Percentiles rank a stretch among this genome's conserved stretches.
These are phyloP conservation scores for Aspergillus wentii DNA, from an alignment of 495 filamentous ascomycete genomes.

Conservation along the genomic window DNA sequence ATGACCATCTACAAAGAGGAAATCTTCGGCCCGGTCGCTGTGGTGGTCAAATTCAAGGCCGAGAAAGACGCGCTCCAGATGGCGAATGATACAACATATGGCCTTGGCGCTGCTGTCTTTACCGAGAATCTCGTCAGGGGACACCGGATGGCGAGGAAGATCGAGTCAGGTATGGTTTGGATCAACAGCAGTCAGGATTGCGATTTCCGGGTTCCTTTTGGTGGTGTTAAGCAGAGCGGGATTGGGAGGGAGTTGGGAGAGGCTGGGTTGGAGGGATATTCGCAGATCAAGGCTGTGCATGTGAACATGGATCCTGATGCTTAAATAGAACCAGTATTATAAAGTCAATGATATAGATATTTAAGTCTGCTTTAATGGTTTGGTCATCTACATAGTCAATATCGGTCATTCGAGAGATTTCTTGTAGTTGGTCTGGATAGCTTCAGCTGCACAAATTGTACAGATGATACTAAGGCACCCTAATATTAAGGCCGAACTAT, in stretches of 20 bases:
- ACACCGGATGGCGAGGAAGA: constrained; percentile 74
- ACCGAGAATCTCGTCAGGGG: constrained; percentile 72
- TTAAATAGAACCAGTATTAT: too few relatives aligned
- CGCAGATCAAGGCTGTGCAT: constrained; percentile 72
- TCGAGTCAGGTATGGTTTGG: constrained; percentile 96
- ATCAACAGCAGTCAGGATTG: constrained; percentile 79
- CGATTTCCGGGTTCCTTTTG: constrained; percentile 74
- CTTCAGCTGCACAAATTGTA: too few relatives aligned
- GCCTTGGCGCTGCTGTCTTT: constrained; percentile 82
- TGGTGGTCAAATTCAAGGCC: constrained; percentile 70
- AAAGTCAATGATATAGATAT: too few relatives aligned
- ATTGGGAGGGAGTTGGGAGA: constrained; percentile 87
- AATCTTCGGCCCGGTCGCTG: constrained; percentile 87
- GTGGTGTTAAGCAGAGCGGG: constrained; percentile 91
- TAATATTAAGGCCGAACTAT: too few relatives aligned
- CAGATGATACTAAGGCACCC: too few relatives aligned
- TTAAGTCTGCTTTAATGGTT: too few relatives aligned
- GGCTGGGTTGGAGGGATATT: constrained; percentile 74
- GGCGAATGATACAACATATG: constrained; percentile 85
- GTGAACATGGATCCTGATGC: constrained; percentile 83
- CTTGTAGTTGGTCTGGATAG: too few relatives aligned
- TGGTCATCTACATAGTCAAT: too few relatives aligned
- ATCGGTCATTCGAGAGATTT: too few relatives aligned
- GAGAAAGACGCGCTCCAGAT: constrained; percentile 78
- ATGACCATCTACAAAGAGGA: constrained; percentile 70